Conservation (phyloP, 2,329 filamentous ascomycete species). For the Sporothrix globosa region DNA sequence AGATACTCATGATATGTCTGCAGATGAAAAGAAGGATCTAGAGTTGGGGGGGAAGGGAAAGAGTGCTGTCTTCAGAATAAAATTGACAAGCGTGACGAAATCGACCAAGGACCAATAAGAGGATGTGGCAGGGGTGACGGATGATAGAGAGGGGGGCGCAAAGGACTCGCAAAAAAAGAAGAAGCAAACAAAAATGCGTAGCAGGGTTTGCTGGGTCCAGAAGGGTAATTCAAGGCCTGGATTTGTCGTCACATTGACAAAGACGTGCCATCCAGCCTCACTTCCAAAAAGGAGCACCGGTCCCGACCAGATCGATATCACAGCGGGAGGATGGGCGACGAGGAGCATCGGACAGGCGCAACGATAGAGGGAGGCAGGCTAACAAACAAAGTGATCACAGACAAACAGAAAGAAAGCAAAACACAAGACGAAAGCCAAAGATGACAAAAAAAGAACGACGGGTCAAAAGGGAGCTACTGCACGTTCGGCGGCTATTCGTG, state of each 20-base stretch:
- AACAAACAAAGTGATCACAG: not conserved
- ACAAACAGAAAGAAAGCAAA: not conserved
- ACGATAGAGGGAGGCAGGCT: not conserved
- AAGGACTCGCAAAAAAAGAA: not conserved
- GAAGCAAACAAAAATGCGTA: conserved; percentile 7
- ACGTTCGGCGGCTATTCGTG: conserved; percentile 34
- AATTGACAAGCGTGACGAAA: conserved; percentile 18
- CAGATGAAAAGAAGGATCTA: not conserved
- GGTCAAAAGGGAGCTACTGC: conserved; percentile 31
- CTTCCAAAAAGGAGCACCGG: not conserved
- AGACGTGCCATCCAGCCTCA: not conserved
- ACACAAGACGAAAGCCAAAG: not conserved
- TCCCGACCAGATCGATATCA: conserved; percentile 26
- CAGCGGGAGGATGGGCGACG: conserved; percentile 2
- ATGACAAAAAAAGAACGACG: not conserved
- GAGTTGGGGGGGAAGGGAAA: not conserved
- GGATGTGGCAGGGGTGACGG: not conserved
- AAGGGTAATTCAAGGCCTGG: not conserved
- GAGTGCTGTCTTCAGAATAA: not conserved
- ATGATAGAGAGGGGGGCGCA: not conserved
- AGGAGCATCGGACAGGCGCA: not conserved
- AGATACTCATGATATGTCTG: not conserved
- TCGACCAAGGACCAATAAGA: not conserved
- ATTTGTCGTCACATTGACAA: conserved; percentile 8
- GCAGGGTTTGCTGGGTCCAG: not conserved